Base-by-base conservation (phyloP, 228 moss, liverwort and hornwort species). In the Sphagnum magellanicum region DNA sequence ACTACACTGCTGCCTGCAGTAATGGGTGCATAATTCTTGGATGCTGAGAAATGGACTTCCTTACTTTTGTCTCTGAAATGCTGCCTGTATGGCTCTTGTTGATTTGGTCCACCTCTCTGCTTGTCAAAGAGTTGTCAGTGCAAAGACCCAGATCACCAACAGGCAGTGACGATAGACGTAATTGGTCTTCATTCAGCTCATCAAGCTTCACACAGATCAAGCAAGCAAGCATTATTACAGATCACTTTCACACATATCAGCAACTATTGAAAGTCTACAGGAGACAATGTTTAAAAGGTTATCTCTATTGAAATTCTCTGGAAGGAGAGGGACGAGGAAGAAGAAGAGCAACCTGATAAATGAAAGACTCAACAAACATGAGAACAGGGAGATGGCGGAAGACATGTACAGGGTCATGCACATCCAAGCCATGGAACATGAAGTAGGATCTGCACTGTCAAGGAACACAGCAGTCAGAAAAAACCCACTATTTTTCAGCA, bases 361-460 rank as follows among this genome's bases (percentile, higher is more conserved):
- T 90, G 55, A 75, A 84, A 66, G 98, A 81, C 73, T 94, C 94
- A 50, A 89, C 87, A 76, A 89, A 98, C 8, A 72, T 82, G 67
- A 94, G 81, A 70, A 98, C 63, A 10, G 93, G 93, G 52, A 98
- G 89, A 77, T 87, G 70, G 68, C 81, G 83, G 77, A 98, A 98
- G 49, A 94, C 58, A 63, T 90, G 82, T 16, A 71, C 66, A 64
- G 98, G 93, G 66, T 91, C 81, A 59, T 70, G 46, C 50, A 76
- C 84, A 68, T 98, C 85, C 90, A 98, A 82, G 17, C 50, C 78
- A 74, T 98, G 98, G 75, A 93, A 98, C 89, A 98, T 92, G 74
- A 93, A 93, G 74, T 98, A 98, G 12, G 93, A 91, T 71, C 98
- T 93, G 93, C 93, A 98, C 93, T 93, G 90, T 67, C 71, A 74